Percentiles rank a stretch among this genome's conserved stretches.
phyloP scores from a whole-genome alignment of 2,329 filamentous ascomycete species.

The Fusarium sp. region DNA sequence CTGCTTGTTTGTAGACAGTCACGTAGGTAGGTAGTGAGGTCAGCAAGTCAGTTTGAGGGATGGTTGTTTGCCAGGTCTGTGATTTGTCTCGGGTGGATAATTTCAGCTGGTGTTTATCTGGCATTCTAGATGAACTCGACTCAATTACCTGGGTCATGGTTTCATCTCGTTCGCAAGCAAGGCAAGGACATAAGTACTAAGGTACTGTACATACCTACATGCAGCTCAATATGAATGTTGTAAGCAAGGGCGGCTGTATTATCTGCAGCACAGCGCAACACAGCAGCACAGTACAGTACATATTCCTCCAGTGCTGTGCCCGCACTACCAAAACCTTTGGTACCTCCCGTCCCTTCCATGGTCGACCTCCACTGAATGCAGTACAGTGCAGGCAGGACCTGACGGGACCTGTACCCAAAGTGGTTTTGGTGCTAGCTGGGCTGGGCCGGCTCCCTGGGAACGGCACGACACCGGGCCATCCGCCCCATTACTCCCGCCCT shows the following conservation, averaged over 20 bases:
- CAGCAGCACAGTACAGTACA: not conserved
- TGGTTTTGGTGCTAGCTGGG: conserved; percentile 40
- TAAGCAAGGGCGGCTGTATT: not conserved
- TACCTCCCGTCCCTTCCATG: not conserved
- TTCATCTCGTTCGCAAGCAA: not conserved
- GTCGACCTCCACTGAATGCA: not conserved
- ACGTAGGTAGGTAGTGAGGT: not conserved
- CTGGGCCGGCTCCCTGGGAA: conserved; percentile 50
- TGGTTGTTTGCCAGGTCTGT: not conserved
- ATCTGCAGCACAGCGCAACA: not conserved
- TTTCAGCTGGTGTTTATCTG: not conserved
- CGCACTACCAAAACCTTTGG: not conserved
- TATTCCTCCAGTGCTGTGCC: no score
- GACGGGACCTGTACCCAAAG: conserved; percentile 18
- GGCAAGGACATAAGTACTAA: not conserved
- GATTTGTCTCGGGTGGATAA: not conserved
- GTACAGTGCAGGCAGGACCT: conserved; percentile 14
- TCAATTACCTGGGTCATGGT: not conserved
- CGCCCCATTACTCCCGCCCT: conserved; percentile 53
- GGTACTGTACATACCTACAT: not conserved
- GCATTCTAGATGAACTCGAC: not conserved
- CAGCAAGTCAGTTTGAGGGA: not conserved
- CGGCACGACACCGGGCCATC: conserved; percentile 54
- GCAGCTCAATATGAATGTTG: not conserved
- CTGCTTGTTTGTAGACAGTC: not conserved